Conservation (phyloP, 208 protist species). For the Wallacemonas sp. region DNA sequence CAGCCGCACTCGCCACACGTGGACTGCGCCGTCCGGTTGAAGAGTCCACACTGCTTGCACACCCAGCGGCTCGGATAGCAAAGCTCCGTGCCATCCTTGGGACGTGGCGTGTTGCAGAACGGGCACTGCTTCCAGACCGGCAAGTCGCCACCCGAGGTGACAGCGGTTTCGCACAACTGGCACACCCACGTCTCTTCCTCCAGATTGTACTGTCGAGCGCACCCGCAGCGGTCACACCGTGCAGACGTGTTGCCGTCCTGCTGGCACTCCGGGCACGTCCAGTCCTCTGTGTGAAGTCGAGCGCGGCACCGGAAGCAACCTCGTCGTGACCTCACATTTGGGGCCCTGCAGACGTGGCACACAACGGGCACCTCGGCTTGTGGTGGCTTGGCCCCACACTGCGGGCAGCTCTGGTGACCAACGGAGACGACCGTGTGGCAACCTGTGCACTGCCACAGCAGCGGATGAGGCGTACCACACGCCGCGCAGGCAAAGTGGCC, state of each 20-base stretch:
- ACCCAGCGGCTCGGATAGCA: conserved; percentile 63
- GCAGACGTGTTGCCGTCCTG: conserved; percentile 25
- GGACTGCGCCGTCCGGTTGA: conserved; percentile 27
- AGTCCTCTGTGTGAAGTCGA: conserved; percentile 41
- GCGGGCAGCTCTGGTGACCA: conserved; percentile 4
- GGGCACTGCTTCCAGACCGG: conserved; percentile 53
- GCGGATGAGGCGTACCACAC: conserved; percentile 45
- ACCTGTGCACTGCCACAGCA: conserved; percentile 33
- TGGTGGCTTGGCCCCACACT: conserved; percentile 25
- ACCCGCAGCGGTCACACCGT: conserved; percentile 47
- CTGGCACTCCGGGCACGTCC: conserved; percentile 54
- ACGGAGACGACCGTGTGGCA: conserved; percentile 20
- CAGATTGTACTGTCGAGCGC: conserved; percentile 45
- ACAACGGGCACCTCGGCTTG: conserved; percentile 5
- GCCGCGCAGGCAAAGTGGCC: conserved; percentile 31
- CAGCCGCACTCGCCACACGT: conserved; percentile 64
- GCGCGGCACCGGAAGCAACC: conserved; percentile 76
- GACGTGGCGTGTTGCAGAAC: conserved; percentile 38
- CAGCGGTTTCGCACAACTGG: conserved; percentile 64
- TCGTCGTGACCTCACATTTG: conserved; percentile 41
- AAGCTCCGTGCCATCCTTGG: conserved; percentile 11
- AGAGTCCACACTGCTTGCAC: conserved; percentile 51
- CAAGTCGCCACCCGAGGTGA: conserved; percentile 62
- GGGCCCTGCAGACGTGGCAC: conserved; percentile 57
- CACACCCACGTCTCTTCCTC: conserved; percentile 73